Percentiles rank a stretch among this genome's conserved stretches.
phyloP scores from a whole-genome alignment of 257 asterid species.

The Orobanche coerulescens region DNA sequence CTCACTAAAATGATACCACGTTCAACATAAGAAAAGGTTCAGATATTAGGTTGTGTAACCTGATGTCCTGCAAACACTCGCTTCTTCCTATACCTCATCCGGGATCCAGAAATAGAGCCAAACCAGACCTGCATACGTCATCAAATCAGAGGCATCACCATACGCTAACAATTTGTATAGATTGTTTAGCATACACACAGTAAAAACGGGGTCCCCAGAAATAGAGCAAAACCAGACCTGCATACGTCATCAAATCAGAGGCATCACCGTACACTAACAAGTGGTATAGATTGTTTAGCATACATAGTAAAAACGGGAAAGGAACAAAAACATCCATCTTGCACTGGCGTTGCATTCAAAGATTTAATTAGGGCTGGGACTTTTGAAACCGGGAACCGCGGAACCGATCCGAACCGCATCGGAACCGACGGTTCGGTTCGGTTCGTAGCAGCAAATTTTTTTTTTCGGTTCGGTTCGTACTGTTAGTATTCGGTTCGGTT shows the following conservation, averaged over 20 bases:
- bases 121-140: conserved; percentile 23
- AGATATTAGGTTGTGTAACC: background rate
- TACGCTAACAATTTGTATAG: background rate
- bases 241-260: background rate
- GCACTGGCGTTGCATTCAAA: background rate
- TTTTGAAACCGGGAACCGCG: too few species aligned
- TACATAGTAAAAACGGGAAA: background rate
- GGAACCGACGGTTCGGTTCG: too few species aligned
- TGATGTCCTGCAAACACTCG: background rate
- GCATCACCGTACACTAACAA: background rate
- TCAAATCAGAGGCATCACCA: background rate
- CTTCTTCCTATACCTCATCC: conserved; percentile 1
- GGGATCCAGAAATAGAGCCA: background rate
- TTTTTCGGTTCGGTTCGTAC: too few species aligned
- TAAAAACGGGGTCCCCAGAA: too few species aligned
- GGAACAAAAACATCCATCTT: background rate
- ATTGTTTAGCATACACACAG: too few species aligned
- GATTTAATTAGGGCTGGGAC: too few species aligned
- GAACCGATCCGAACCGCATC: too few species aligned
- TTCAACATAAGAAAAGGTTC: too few species aligned
- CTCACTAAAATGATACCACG: too few species aligned
- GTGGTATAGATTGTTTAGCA: background rate
- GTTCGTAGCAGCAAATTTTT: too few species aligned
- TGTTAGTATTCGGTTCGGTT: too few species aligned
- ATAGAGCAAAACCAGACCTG: too few species aligned